These are phyloP conservation scores for Globisporangium splendens DNA, from an alignment of 352 stramenopile species.

Conservation along the genomic window DNA sequence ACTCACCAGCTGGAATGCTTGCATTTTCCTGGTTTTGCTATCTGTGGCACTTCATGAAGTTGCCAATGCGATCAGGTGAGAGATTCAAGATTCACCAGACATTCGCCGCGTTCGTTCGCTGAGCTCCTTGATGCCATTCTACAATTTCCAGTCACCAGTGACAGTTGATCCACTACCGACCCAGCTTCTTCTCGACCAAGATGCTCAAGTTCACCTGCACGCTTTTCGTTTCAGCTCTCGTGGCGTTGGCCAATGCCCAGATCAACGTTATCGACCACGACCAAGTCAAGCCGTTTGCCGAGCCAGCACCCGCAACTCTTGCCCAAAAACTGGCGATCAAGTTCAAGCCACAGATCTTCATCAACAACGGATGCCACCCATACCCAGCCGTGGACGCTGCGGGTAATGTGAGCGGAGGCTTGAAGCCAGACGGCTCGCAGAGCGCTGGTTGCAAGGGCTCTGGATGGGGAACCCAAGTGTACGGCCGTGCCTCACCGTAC, in stretches of 20 bases:
- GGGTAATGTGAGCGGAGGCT: constrained; percentile 24
- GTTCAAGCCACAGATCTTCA: constrained; percentile 28
- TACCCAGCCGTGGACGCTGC: constrained; percentile 32
- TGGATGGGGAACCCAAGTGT: constrained; percentile 22
- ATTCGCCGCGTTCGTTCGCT: too few species aligned
- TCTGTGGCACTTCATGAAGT: too few species aligned
- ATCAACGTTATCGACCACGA: constrained; percentile 20
- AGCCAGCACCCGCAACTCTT: constrained; percentile 16
- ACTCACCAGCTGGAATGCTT: too few species aligned
- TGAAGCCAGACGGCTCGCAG: constrained; percentile 26
- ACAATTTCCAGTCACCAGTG: too few species aligned
- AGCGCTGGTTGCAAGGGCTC: constrained; percentile 27
- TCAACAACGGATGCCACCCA: constrained; percentile 30
- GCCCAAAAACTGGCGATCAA: constrained; percentile 23
- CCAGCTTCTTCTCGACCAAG: background rate
- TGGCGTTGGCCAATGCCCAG: constrained; percentile 2
- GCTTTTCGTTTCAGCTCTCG: constrained; percentile 14
- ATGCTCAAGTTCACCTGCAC: background rate
- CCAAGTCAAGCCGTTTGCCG: constrained; percentile 19
- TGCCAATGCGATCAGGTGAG: too few species aligned
- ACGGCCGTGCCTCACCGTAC: constrained; percentile 16
- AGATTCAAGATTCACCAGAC: too few species aligned
- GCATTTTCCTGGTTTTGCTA: too few species aligned
- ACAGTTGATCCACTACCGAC: constrained; percentile 7
- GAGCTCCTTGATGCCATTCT: too few species aligned